Percentiles rank a stretch among this genome's conserved stretches.
Conservation (phyloP, 768 basidiomycete genomes). For the Lentinula lateritia region DNA sequence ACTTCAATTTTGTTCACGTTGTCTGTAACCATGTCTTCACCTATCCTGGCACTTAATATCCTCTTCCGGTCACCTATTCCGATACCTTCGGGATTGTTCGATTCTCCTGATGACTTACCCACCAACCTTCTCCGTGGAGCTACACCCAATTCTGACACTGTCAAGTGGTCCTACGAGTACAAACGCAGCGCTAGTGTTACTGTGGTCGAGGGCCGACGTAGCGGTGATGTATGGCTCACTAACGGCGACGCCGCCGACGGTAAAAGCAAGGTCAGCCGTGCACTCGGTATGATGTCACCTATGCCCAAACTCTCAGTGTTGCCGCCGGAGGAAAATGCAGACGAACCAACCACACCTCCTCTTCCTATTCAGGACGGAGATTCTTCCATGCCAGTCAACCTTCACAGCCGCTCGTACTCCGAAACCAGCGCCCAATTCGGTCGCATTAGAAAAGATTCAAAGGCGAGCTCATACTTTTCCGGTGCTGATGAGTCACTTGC, state of each 20-base stretch:
- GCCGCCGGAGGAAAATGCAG: constrained; percentile 44
- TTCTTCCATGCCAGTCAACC: constrained; percentile 34
- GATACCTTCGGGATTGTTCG: constrained; percentile 63
- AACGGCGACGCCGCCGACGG: constrained; percentile 71
- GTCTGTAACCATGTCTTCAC: constrained; percentile 64
- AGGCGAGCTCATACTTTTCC: constrained; percentile 50
- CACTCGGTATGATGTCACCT: constrained; percentile 56
- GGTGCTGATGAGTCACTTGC: constrained; percentile 44
- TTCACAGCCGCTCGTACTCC: constrained; percentile 49
- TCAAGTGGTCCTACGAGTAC: constrained; percentile 48
- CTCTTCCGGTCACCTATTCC: constrained; percentile 58
- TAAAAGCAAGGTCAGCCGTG: constrained; percentile 54
- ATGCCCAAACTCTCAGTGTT: constrained; percentile 66
- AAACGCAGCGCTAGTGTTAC: constrained; percentile 56
- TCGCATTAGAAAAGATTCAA: constrained; percentile 44
- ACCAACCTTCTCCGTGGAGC: constrained; percentile 36
- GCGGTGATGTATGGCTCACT: constrained; percentile 69
- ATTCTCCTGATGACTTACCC: constrained; percentile 38
- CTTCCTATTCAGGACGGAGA: constrained; percentile 53
- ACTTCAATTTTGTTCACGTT: constrained; percentile 50
- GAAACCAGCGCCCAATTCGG: constrained; percentile 56
- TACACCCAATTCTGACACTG: constrained; percentile 33
- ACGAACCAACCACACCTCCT: constrained; percentile 50
- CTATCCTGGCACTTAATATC: constrained; percentile 58
- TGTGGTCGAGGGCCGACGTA: constrained; percentile 64